Conservation (phyloP, 495 filamentous ascomycete species). For the Penicillium bialowiezense region DNA sequence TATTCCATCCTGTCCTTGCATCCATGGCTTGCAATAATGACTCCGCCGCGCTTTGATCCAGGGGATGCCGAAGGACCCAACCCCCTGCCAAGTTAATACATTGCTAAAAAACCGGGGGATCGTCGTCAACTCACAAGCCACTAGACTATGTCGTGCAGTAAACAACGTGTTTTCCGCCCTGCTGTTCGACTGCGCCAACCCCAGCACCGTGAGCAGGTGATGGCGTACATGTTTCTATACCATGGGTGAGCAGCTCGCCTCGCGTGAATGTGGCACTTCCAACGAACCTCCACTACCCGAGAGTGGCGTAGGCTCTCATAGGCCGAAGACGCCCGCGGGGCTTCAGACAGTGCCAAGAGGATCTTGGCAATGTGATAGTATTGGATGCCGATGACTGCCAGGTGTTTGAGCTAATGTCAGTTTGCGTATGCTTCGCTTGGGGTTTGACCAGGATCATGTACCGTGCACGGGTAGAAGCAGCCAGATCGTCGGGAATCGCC, state of each 20-base stretch:
- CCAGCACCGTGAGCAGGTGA: slow-evolving; percentile 25
- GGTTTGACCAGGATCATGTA: slow-evolving; percentile 1
- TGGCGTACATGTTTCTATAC: slow-evolving; percentile 22
- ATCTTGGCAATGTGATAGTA: slow-evolving; percentile 35
- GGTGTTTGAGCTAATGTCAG: background rate
- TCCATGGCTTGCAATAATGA: slow-evolving; percentile 21
- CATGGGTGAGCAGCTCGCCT: background rate
- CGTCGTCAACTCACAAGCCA: slow-evolving; percentile 21
- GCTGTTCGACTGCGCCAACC: slow-evolving; percentile 27
- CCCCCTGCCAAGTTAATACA: slow-evolving; percentile 19
- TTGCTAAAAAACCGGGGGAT: background rate
- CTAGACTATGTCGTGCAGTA: slow-evolving; percentile 29
- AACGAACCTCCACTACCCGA: slow-evolving; percentile 21
- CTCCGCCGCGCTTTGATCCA: slow-evolving; percentile 28
- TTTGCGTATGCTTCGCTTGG: background rate
- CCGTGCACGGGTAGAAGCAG: slow-evolving; percentile 32
- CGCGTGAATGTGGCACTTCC: background rate
- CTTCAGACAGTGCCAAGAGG: slow-evolving; percentile 19
- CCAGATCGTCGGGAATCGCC: slow-evolving; percentile 23
- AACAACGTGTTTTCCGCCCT: slow-evolving; percentile 31
- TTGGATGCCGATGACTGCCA: slow-evolving; percentile 27
- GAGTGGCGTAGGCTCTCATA: slow-evolving; percentile 26
- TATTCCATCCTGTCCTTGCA: slow-evolving; percentile 31
- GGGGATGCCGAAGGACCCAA: slow-evolving; percentile 25
- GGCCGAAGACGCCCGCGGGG: slow-evolving; percentile 8